Percentiles rank a stretch among this genome's conserved stretches.
phyloP scores from a whole-genome alignment of 2,329 filamentous ascomycete species.

The Diaporthe helianthi region DNA sequence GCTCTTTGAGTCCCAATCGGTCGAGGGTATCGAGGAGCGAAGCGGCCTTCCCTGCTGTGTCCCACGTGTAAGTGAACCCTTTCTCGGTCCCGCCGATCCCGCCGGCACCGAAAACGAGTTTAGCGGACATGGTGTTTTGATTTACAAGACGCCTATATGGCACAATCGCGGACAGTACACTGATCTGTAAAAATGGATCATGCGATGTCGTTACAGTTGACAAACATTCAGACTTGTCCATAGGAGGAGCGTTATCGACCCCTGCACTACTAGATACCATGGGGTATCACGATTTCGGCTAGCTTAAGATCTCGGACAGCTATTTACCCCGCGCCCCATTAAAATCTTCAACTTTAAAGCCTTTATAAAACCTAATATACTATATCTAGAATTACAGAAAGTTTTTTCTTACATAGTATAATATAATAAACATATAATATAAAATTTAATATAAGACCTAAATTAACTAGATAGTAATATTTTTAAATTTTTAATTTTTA shows the following conservation, averaged over 20 bases:
- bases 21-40: conserved; percentile 34
- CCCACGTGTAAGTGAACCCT: conserved; percentile 36
- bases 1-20: conserved; percentile 34
- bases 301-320: too few relatives aligned
- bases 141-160: background rate
- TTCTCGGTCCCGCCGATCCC: conserved; percentile 36
- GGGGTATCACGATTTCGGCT: too few relatives aligned
- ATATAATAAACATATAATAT: too few relatives aligned
- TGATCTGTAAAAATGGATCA: background rate
- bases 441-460: too few relatives aligned
- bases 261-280: too few relatives aligned
- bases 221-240: background rate
- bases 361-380: too few relatives aligned
- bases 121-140: conserved; percentile 26
- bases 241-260: background rate
- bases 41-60: conserved; percentile 37
- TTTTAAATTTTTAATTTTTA: too few relatives aligned
- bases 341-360: too few relatives aligned
- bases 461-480: too few relatives aligned
- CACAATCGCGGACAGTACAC: background rate
- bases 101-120: conserved; percentile 37
- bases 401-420: too few relatives aligned
- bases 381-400: too few relatives aligned
- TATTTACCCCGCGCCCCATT: too few relatives aligned
- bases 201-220: background rate